These are phyloP conservation scores for Chlorella sorokiniana DNA, from an alignment of 139 green algal genomes.

Conservation along the genomic window DNA sequence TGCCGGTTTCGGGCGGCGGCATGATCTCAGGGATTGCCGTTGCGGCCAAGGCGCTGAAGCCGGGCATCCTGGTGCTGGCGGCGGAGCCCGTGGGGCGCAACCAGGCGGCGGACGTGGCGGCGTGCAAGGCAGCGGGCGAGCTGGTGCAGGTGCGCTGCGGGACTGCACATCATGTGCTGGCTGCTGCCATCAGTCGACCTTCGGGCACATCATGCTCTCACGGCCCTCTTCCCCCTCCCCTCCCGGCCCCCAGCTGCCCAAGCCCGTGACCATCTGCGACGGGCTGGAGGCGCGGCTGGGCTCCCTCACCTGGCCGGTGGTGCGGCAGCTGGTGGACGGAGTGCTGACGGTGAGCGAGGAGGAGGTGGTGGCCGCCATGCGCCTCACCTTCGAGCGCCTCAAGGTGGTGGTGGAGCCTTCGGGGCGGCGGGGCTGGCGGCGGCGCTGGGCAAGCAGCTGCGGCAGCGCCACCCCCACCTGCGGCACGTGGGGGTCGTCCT, in stretches of 20 bases:
- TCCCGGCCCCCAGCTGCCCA: slow-evolving; percentile 18
- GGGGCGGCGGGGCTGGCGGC: slow-evolving; percentile 81
- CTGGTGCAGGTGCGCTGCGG: slow-evolving; percentile 41
- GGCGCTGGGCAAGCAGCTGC: slow-evolving; percentile 48
- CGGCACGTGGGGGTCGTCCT: slow-evolving; percentile 76
- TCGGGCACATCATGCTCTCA: background rate
- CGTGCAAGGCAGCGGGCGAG: slow-evolving; percentile 58
- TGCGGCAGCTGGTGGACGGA: slow-evolving; percentile 74
- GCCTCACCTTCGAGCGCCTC: slow-evolving; percentile 69
- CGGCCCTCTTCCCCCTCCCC: background rate
- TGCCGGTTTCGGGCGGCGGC: slow-evolving; percentile 81
- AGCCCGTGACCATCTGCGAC: slow-evolving; percentile 82
- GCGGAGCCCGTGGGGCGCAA: slow-evolving; percentile 66
- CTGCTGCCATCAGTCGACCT: too few relatives aligned
- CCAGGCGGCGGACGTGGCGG: slow-evolving; percentile 54
- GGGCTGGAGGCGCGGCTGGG: slow-evolving; percentile 74
- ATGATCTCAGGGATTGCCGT: slow-evolving; percentile 80
- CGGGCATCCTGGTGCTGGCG: slow-evolving; percentile 55
- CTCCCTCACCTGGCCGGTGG: slow-evolving; percentile 79
- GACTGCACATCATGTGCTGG: background rate
- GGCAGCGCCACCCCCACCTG: background rate
- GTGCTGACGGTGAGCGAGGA: slow-evolving; percentile 70
- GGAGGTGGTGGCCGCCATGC: slow-evolving; percentile 85
- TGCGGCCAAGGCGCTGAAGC: slow-evolving; percentile 74
- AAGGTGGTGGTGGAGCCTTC: slow-evolving; percentile 88